These are phyloP conservation scores for Oryza glumipatula DNA, from an alignment of 176 grass and related monocot genomes.

Conservation along the genomic window DNA sequence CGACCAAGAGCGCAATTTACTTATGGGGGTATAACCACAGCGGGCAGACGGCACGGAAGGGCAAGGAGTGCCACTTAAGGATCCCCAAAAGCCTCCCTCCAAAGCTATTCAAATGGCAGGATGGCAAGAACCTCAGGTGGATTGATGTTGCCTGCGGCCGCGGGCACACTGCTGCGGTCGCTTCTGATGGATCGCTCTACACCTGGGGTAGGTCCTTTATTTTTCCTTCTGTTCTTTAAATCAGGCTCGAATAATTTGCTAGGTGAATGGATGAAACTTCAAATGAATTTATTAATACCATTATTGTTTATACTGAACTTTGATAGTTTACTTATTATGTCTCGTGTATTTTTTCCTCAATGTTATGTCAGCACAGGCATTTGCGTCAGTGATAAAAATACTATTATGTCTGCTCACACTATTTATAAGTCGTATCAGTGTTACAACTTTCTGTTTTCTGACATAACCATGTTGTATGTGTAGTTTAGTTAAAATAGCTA, in stretches of 20 bases:
- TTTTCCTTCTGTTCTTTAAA: not conserved
- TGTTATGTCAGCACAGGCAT: conserved; percentile 13
- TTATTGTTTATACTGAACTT: not conserved
- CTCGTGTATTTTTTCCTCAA: not conserved
- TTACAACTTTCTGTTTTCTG: not conserved
- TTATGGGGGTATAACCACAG: conserved; percentile 94
- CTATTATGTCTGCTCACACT: not conserved
- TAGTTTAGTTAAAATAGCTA: conserved; percentile 11
- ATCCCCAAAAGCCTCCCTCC: conserved; percentile 85
- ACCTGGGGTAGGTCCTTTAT: conserved; percentile 72
- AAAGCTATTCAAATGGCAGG: conserved; percentile 61
- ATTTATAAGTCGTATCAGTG: not conserved
- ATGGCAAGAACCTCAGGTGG: conserved; percentile 64
- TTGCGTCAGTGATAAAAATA: conserved; percentile 1
- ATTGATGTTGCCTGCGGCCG: conserved; percentile 85
- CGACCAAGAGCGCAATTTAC: conserved; percentile 86
- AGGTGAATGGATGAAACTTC: not conserved
- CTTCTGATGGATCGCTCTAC: conserved; percentile 84
- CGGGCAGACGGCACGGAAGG: conserved; percentile 85
- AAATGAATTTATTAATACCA: conserved; percentile 5
- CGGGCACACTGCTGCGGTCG: conserved; percentile 85
- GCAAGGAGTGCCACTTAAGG: conserved; percentile 70
- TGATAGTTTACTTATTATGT: conserved; percentile 10
- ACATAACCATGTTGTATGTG: not conserved
- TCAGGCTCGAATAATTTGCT: not conserved